A percentile compares a stretch with the other conserved stretches of the same genome.
phyloP scores from a whole-genome alignment of 495 filamentous ascomycete species.

The Aspergillus sclerotiicarbonarius region DNA sequence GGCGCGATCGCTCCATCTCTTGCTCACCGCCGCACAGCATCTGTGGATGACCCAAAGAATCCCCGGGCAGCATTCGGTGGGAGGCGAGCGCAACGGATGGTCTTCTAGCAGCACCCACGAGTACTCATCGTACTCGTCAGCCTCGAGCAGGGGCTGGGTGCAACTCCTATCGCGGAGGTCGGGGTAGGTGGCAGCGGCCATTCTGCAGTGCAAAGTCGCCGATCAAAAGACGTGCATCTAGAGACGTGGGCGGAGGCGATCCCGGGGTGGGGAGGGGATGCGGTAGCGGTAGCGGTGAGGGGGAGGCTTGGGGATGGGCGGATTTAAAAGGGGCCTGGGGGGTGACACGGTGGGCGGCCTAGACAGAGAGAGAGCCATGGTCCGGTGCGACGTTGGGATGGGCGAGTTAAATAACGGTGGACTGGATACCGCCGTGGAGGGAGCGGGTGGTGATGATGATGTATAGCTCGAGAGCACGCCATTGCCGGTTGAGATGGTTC shows the following conservation, averaged over 20 bases:
- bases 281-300: conserved; percentile 13
- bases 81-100: conserved; percentile 41
- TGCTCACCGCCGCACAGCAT: conserved; percentile 11
- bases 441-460: conserved; percentile 10
- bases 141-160: conserved; percentile 12
- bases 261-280: conserved; percentile 5
- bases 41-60: conserved; percentile 18
- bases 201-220: background rate
- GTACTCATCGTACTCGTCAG: conserved; percentile 28
- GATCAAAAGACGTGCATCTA: conserved; percentile 1
- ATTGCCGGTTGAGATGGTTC: conserved; percentile 23
- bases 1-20: conserved; percentile 25
- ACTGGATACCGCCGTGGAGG: background rate
- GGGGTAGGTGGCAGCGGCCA: conserved; percentile 6
- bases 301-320: background rate
- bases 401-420: background rate
- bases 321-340: background rate
- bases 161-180: background rate
- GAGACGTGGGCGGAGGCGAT: background rate
- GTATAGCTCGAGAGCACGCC: conserved; percentile 18
- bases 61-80: conserved; percentile 35
- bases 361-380: background rate
- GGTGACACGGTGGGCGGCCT: background rate
- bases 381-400: conserved; percentile 4
- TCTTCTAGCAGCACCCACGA: conserved; percentile 36